Evolutionary conservation across 768 basidiomycete genomes (phyloP).

Genomic region (Collybia nuda): DNA sequence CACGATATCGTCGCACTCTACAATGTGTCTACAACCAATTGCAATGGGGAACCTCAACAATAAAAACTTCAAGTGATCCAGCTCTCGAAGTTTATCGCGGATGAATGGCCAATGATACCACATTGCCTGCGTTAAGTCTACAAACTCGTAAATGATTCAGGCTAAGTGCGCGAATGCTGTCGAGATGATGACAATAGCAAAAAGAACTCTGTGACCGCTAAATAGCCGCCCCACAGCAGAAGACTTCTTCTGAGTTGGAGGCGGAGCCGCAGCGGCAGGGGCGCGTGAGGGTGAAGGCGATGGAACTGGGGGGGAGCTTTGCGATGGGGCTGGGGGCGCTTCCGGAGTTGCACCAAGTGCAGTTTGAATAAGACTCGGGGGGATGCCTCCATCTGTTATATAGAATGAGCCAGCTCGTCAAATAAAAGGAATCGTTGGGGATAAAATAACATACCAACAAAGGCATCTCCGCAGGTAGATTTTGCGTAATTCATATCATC

Average conservation of each 20-base stretch:
- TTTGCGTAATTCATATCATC: conserved; percentile 19
- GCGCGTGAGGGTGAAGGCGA: conserved; percentile 2
- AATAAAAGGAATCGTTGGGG: not conserved
- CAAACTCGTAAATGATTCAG: not conserved
- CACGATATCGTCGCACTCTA: too few species aligned
- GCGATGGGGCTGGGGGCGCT: not conserved
- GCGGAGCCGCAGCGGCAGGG: conserved; percentile 2
- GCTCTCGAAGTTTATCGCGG: conserved; percentile 7
- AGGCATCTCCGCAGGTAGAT: conserved; percentile 38
- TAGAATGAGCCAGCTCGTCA: not conserved
- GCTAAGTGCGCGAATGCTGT: conserved; percentile 1
- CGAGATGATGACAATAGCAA: conserved; percentile 4
- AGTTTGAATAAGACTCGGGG: conserved; percentile 12
- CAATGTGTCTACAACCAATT: too few species aligned
- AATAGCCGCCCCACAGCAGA: conserved; percentile 10
- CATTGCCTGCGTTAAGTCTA: not conserved
- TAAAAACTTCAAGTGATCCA: conserved; percentile 10
- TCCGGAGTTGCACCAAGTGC: conserved; percentile 5
- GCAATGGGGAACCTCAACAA: not conserved
- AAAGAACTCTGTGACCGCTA: conserved; percentile 4
- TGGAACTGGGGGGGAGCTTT: conserved; percentile 4
- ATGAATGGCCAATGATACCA: not conserved
- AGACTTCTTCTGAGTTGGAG: conserved; percentile 7
- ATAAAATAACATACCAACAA: conserved; percentile 32
- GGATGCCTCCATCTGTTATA: conserved; percentile 22